Conservation (phyloP, 371 early-diverging fungal genomes). For the Encephalitozoon intestinalis region DNA sequence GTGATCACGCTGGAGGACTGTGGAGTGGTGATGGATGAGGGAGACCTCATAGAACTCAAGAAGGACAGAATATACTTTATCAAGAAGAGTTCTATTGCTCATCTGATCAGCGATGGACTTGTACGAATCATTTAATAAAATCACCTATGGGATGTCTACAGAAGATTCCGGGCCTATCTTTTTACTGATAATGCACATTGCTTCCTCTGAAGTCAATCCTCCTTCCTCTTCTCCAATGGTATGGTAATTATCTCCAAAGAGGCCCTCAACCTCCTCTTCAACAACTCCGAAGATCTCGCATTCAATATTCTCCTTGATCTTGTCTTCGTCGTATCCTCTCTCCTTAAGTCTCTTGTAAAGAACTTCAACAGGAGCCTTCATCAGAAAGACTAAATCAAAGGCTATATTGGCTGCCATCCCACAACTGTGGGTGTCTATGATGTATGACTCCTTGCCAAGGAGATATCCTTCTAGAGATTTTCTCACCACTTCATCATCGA, state of each 20-base stretch:
- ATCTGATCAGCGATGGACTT: conserved; percentile 19
- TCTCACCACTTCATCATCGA: conserved; percentile 77
- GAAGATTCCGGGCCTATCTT: neutral
- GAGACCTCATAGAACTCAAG: conserved; percentile 42
- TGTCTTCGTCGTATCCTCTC: conserved; percentile 73
- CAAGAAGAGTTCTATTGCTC: conserved; percentile 21
- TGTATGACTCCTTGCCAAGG: conserved; percentile 25
- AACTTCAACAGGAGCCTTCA: conserved; percentile 69
- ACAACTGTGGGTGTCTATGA: conserved; percentile 60
- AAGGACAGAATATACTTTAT: conserved; percentile 50
- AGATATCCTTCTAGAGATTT: conserved; percentile 40
- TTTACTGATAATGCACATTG: neutral
- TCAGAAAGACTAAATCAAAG: conserved; percentile 85
- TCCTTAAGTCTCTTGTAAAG: conserved; percentile 74
- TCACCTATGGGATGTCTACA: neutral
- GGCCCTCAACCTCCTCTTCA: conserved; percentile 74
- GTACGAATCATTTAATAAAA: conserved; percentile 33
- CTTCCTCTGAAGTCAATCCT: neutral
- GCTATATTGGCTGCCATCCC: conserved; percentile 59
- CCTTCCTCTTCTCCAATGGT: neutral
- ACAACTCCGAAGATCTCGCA: conserved; percentile 95
- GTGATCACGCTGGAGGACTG: conserved; percentile 45
- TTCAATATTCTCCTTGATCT: conserved; percentile 85
- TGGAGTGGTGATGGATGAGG: conserved; percentile 44
- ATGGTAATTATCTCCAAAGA: conserved; percentile 63